Evolutionary conservation across 208 protist genomes (phyloP).

Genomic region (Sergeia podlipaevii): DNA sequence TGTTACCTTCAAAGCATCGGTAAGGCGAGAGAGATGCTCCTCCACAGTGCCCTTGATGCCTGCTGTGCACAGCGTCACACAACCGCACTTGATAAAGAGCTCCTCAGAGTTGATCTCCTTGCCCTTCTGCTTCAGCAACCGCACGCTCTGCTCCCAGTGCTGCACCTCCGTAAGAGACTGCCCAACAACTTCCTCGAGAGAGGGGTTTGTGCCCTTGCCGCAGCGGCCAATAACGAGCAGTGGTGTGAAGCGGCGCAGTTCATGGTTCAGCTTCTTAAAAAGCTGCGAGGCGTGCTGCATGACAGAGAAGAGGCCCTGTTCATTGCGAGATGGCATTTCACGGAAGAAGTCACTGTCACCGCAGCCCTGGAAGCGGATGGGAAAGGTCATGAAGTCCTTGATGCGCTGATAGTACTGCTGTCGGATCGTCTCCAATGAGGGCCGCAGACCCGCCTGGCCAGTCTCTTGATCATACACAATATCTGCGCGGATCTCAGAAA

Average conservation of each 20-base stretch:
- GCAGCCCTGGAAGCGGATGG: constrained; percentile 90
- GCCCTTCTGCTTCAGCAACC: constrained; percentile 93
- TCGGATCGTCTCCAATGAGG: constrained; percentile 90
- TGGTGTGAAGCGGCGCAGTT: constrained; percentile 85
- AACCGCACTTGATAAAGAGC: constrained; percentile 91
- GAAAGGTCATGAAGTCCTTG: constrained; percentile 94
- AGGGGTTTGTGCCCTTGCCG: constrained; percentile 59
- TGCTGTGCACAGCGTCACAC: constrained; percentile 92
- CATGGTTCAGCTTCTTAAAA: constrained; percentile 84
- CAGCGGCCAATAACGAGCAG: constrained; percentile 91
- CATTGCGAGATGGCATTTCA: constrained; percentile 89
- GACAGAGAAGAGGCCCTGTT: constrained; percentile 84
- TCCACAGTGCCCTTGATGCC: constrained; percentile 93
- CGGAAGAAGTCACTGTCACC: constrained; percentile 76
- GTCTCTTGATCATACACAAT: constrained; percentile 87
- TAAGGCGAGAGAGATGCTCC: constrained; percentile 89
- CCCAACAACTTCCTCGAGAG: constrained; percentile 88
- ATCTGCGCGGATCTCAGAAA: constrained; percentile 91
- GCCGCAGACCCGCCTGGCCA: constrained; percentile 76
- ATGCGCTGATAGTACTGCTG: constrained; percentile 94
- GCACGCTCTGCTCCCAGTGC: constrained; percentile 95
- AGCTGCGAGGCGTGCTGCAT: constrained; percentile 91
- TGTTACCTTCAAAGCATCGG: constrained; percentile 81
- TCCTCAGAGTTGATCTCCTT: constrained; percentile 94
- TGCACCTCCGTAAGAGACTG: constrained; percentile 87